Percentiles rank a stretch among this genome's conserved stretches.
phyloP scores from a whole-genome alignment of 805 yeast genomes.

The Kodamaea restingae region DNA sequence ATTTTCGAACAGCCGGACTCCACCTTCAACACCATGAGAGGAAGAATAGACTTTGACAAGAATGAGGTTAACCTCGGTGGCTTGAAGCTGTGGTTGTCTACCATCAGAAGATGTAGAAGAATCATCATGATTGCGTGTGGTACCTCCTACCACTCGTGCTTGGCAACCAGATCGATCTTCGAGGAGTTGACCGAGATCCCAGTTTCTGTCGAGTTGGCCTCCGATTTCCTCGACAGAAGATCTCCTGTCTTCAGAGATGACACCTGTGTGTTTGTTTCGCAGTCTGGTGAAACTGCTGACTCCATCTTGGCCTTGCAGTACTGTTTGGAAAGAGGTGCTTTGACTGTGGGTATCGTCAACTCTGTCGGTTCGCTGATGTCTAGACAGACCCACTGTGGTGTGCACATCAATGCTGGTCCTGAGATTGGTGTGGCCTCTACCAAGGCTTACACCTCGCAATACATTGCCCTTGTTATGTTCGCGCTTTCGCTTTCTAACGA shows the following conservation, averaged over 20 bases:
- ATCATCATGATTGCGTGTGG: constrained; percentile 99
- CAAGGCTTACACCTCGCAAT: constrained; percentile 97
- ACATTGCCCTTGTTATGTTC: constrained; percentile 93
- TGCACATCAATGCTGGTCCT: constrained; percentile 98
- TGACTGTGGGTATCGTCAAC: constrained; percentile 96
- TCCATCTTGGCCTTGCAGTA: constrained; percentile 91
- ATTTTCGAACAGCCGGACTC: constrained; percentile 98
- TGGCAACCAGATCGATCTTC: constrained; percentile 93
- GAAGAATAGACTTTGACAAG: constrained; percentile 90
- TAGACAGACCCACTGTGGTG: constrained; percentile 98
- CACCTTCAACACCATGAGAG: constrained; percentile 97
- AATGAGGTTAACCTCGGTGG: constrained; percentile 84
- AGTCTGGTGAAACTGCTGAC: constrained; percentile 99
- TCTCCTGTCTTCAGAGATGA: constrained; percentile 99
- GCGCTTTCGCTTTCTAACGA: constrained; percentile 94
- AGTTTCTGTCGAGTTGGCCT: constrained; percentile 86
- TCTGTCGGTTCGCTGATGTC: constrained; percentile 96
- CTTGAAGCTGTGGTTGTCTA: constrained; percentile 73
- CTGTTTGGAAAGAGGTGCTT: constrained; percentile 94
- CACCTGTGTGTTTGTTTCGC: constrained; percentile 95
- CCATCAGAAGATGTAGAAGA: constrained; percentile 91
- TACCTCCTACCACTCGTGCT: constrained; percentile 96
- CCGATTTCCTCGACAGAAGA: constrained; percentile 89
- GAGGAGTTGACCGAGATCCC: constrained; percentile 97
- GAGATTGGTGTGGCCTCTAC: constrained; percentile 99